Evolutionary conservation across 495 filamentous ascomycete species (phyloP), one percentile per base, ranked within the genome.

Genomic region (Penicillium soppii): DNA sequence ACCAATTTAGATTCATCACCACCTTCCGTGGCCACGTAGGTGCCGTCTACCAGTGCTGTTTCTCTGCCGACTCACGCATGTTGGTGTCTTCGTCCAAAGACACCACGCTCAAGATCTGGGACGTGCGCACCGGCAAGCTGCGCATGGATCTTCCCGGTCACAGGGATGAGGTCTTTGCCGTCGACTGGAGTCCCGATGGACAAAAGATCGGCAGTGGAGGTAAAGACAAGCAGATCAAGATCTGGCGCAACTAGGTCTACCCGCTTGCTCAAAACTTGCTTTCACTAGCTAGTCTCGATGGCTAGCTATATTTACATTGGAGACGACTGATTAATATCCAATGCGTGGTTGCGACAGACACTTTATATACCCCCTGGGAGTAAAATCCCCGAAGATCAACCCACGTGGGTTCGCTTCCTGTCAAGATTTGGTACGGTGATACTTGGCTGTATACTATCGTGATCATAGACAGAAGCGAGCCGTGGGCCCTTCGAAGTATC

Each of bases 91-190:
- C 79, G 4, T 89, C 84, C 58, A 96, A 95, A 70, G 95, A 99
- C 61, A 95, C 89, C 6, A 99, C 95, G 1, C 68, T 97, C 25
- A 98, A 98, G 67, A 85, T 92, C 4, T 97, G 92, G 91, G 89
- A 95, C 65, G 84, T 94, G 43, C 77, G 86, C 39, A 91, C 82
- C 1, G 89, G 88, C 10, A 96, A 92, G 62, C 68, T 97, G 47
- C 79, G 82, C 52, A 86, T 80, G 60, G 91, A 99, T 78, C 77
- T 99, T 21, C 91, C 92, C 0, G 95, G 94, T 4, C 95, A 99
- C 69, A 80, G 90, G 63, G 95, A 96, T 58, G 91, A 97, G 71
- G 94, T 97, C 8, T 95, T 88, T 72, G 90, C 90, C 1, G 87
- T 96, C 15, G 91, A 95, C 66, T 96, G 91, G 91, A 88, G 84